A percentile compares a stretch with the other conserved stretches of the same genome.
phyloP scores from a whole-genome alignment of 805 yeast species.

The Nakazawaea ishiwadae region DNA sequence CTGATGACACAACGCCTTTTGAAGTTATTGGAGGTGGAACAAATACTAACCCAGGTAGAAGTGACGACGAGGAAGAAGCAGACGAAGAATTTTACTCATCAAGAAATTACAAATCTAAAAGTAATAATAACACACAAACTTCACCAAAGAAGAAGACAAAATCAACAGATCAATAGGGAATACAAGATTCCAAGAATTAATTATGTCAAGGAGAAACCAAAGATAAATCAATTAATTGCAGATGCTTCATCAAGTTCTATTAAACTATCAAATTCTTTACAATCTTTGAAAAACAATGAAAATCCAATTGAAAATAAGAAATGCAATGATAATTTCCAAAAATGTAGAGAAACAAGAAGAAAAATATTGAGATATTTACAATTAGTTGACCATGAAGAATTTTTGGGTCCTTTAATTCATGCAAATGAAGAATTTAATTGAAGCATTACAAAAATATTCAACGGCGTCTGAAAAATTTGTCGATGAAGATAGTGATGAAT shows the following conservation, averaged over 20 bases:
- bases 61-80: conserved; percentile 18
- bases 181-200: conserved; percentile 66
- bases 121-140: conserved; percentile 10
- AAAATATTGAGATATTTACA: conserved; percentile 80
- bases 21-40: conserved; percentile 20
- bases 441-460: conserved; percentile 67
- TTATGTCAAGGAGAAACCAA: conserved; percentile 67
- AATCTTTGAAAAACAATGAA: conserved; percentile 35
- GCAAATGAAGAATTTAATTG: conserved; percentile 90
- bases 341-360: conserved; percentile 71
- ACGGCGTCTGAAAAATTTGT: conserved; percentile 40
- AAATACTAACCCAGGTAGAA: conserved; percentile 11
- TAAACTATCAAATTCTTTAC: conserved; percentile 56
- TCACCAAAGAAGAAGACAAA: conserved; percentile 17
- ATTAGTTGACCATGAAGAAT: conserved; percentile 77
- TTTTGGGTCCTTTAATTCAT: conserved; percentile 77
- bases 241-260: conserved; percentile 74
- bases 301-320: conserved; percentile 59
- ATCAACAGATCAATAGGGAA: conserved; percentile 37
- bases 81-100: conserved; percentile 14
- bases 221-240: conserved; percentile 62
- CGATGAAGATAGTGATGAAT: conserved; percentile 37
- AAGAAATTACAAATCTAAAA: conserved; percentile 5
- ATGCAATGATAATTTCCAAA: conserved; percentile 63
- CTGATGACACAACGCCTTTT: conserved; percentile 35